A percentile compares a stretch with the other conserved stretches of the same genome.
Conservation (phyloP, 371 early-diverging fungal genomes). For the Circinella umbellata region DNA sequence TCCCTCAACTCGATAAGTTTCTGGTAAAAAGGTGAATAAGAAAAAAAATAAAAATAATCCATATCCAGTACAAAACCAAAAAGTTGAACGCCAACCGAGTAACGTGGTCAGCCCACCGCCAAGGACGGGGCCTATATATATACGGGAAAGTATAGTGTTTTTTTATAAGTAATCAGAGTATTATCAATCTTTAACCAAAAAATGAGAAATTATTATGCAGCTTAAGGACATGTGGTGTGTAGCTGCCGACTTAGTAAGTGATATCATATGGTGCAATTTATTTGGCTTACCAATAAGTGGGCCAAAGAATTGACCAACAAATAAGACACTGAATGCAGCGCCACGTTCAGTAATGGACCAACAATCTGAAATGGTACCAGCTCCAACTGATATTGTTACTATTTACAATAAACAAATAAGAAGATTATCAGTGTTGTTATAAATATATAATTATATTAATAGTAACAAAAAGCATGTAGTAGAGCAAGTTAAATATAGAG, state of each 20-base stretch:
- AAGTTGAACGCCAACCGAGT: conserved; percentile 69
- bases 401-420: background rate
- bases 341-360: conserved; percentile 47
- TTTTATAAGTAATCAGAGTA: background rate
- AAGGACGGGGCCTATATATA: conserved; percentile 38
- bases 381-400: conserved; percentile 49
- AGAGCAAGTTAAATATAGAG: no score
- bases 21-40: conserved; percentile 67
- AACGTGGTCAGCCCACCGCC: conserved; percentile 46
- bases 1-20: conserved; percentile 67
- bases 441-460: no score
- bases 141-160: no score
- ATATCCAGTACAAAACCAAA: conserved; percentile 70
- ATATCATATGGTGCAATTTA: no score
- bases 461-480: no score
- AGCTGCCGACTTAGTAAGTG: no score
- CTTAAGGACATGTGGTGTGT: background rate
- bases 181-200: no score
- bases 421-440: no score
- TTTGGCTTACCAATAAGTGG: conserved; percentile 46
- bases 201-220: background rate
- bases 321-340: conserved; percentile 49
- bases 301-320: conserved; percentile 62
- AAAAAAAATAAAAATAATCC: conserved; percentile 59
- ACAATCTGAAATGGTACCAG: conserved; percentile 46